Conservation (phyloP, 768 basidiomycete genomes). For the Rhizopogon vinicolor region DNA sequence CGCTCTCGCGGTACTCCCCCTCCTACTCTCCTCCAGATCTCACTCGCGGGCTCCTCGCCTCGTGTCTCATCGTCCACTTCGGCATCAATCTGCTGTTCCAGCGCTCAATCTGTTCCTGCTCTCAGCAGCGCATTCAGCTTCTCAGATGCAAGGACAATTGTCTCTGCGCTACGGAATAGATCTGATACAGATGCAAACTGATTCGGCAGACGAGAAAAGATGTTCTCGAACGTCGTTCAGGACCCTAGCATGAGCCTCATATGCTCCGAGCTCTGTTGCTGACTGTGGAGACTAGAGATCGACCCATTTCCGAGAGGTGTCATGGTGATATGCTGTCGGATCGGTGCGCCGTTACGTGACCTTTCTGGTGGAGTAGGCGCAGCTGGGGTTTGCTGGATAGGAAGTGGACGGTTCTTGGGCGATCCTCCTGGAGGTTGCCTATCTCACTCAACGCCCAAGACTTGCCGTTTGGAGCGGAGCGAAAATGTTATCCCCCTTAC, state of each 20-base stretch:
- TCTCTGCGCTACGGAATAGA: slow-evolving; percentile 56
- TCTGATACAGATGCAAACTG: slow-evolving; percentile 45
- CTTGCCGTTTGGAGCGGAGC: slow-evolving; percentile 17
- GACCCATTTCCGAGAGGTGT: slow-evolving; percentile 15
- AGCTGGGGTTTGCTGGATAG: slow-evolving; percentile 12
- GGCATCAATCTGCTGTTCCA: slow-evolving; percentile 59
- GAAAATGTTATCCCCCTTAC: slow-evolving; percentile 2
- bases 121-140: slow-evolving; percentile 60
- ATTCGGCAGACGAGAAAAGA: slow-evolving; percentile 51
- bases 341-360: slow-evolving; percentile 6
- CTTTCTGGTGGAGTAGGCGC: slow-evolving; percentile 10
- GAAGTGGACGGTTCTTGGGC: slow-evolving; percentile 5
- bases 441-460: slow-evolving; percentile 12
- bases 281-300: slow-evolving; percentile 6
- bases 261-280: slow-evolving; percentile 47
- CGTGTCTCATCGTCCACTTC: slow-evolving; percentile 42
- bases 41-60: slow-evolving; percentile 21
- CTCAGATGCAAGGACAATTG: slow-evolving; percentile 62
- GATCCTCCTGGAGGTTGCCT: slow-evolving; percentile 13
- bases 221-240: slow-evolving; percentile 63
- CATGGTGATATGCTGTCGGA: slow-evolving; percentile 10
- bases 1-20: slow-evolving; percentile 65
- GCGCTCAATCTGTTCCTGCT: slow-evolving; percentile 48
- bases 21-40: slow-evolving; percentile 65
- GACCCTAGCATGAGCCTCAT: slow-evolving; percentile 67